Evolutionary conservation across 805 yeast genomes (phyloP).

Genomic region (Vanderwaltozyma verrucispora): DNA sequence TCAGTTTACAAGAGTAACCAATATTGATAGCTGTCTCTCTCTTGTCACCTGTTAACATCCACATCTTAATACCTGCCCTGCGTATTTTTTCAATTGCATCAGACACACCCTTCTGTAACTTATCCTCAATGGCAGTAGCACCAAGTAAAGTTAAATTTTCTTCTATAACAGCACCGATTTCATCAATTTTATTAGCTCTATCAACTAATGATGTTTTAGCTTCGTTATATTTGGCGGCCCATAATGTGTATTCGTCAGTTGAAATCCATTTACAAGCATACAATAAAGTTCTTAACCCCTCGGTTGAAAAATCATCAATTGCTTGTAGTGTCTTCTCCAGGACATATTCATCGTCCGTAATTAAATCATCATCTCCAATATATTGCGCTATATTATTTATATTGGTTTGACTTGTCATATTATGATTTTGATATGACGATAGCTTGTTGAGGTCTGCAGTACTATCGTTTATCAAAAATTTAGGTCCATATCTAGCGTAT

Average conservation of each 20-base stretch:
- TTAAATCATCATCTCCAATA: constrained; percentile 44
- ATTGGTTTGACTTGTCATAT: too few relatives aligned
- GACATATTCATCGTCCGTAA: constrained; percentile 64
- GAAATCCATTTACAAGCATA: constrained; percentile 72
- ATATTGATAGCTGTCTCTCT: constrained; percentile 96
- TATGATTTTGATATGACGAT: too few relatives aligned
- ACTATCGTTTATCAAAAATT: constrained; percentile 1
- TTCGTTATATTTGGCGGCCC: constrained; percentile 57
- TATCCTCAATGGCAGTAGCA: constrained; percentile 96
- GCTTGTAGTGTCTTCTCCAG: constrained; percentile 81
- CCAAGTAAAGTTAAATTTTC: constrained; percentile 61
- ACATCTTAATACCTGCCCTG: constrained; percentile 85
- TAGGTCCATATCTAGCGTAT: constrained; percentile 38
- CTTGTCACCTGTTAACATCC: constrained; percentile 99
- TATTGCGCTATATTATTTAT: constrained; percentile 25
- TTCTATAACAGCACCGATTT: constrained; percentile 66
- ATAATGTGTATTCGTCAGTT: constrained; percentile 44
- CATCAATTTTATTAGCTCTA: constrained; percentile 56
- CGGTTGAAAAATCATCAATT: constrained; percentile 88
- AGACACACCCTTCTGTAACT: constrained; percentile 93
- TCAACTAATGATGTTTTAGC: constrained; percentile 71
- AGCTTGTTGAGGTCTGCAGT: too few relatives aligned
- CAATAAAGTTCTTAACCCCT: constrained; percentile 83
- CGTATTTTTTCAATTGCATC: constrained; percentile 86
- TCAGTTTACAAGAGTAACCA: constrained; percentile 88